Conservation (phyloP, 768 basidiomycete species). For the Bullera alba region DNA sequence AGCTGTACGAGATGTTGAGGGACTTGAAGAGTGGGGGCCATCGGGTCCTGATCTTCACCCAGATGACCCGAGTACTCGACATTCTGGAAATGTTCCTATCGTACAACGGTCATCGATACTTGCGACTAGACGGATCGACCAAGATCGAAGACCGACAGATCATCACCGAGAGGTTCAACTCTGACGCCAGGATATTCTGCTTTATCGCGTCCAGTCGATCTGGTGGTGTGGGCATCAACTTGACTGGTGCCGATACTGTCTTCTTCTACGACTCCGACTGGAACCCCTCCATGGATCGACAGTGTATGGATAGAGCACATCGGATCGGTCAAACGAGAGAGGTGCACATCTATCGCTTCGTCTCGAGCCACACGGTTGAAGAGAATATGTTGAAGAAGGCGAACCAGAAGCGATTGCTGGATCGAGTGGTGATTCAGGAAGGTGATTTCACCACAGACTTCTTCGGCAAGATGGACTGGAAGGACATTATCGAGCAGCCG, state of each 20-base stretch:
- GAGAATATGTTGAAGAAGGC: slow-evolving; percentile 94
- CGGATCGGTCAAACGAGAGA: slow-evolving; percentile 47
- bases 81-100: slow-evolving; percentile 89
- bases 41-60: slow-evolving; percentile 88
- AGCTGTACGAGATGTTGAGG: slow-evolving; percentile 67
- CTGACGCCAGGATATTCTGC: slow-evolving; percentile 47
- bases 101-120: slow-evolving; percentile 85
- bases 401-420: slow-evolving; percentile 91
- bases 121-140: slow-evolving; percentile 89
- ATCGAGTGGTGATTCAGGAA: slow-evolving; percentile 83
- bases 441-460: slow-evolving; percentile 65
- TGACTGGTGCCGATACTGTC: slow-evolving; percentile 51
- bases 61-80: slow-evolving; percentile 91
- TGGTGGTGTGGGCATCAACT: slow-evolving; percentile 78
- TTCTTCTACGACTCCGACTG: slow-evolving; percentile 50
- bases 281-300: slow-evolving; percentile 50
- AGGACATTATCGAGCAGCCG: slow-evolving; percentile 56
- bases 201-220: slow-evolving; percentile 50
- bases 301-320: slow-evolving; percentile 50
- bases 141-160: slow-evolving; percentile 78
- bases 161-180: slow-evolving; percentile 50
- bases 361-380: slow-evolving; percentile 67
- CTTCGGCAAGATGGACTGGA: slow-evolving; percentile 62
- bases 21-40: slow-evolving; percentile 81
- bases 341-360: slow-evolving; percentile 92